A percentile compares a stretch with the other conserved stretches of the same genome.
Conservation (phyloP, 331 rosid genomes). For the Pyrus hybrid region DNA sequence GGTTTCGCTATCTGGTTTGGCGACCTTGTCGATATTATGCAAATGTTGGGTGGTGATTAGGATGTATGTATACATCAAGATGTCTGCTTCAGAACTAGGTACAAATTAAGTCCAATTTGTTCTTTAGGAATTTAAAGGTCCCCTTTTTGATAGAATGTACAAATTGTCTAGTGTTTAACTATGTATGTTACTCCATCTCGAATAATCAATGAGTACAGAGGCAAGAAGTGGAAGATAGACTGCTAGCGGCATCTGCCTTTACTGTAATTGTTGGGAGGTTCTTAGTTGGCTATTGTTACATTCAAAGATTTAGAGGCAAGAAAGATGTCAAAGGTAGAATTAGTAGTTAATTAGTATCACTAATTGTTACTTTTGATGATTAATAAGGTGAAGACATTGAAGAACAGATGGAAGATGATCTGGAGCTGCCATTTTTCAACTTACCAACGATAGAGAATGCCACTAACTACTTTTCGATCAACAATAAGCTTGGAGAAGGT, state of each 20-base stretch:
- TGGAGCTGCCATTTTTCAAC: neutral
- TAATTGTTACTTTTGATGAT: too few relatives aligned
- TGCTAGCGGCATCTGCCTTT: conserved; percentile 17
- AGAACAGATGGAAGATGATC: neutral
- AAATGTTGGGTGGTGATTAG: conserved; percentile 14
- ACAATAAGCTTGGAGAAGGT: neutral
- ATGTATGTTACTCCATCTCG: too few relatives aligned
- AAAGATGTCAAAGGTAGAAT: conserved; percentile 15
- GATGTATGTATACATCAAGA: conserved; percentile 29
- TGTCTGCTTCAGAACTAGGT: conserved; percentile 30
- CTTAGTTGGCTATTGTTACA: conserved; percentile 11
- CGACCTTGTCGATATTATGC: conserved; percentile 17
- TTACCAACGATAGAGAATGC: neutral
- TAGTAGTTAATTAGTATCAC: too few relatives aligned
- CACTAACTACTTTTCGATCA: neutral
- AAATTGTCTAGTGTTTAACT: neutral
- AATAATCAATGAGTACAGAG: neutral
- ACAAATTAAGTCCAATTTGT: neutral
- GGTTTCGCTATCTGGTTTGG: conserved; percentile 28
- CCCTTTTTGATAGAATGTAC: neutral
- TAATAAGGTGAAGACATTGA: neutral
- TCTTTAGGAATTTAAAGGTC: neutral
- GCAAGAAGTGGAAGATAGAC: conserved; percentile 16
- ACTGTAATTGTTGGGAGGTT: conserved; percentile 20
- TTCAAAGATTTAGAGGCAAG: conserved; percentile 8